Base-by-base conservation (phyloP, 805 yeast species). In the Cyberlindnera amylophila region DNA sequence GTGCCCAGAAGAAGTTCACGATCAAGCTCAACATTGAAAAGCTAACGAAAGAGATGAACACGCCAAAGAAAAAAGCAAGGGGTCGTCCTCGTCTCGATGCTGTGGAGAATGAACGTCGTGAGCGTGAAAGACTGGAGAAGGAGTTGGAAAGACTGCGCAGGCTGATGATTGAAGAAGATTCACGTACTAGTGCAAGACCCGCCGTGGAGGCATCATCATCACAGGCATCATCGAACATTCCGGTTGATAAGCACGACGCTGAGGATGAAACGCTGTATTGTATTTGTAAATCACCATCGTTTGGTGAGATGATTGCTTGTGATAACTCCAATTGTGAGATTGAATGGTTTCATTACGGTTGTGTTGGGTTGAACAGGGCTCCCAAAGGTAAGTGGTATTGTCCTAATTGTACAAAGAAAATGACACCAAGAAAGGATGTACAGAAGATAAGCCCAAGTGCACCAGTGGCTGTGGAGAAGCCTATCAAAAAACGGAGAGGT, bases 281-380 rank as follows among this genome's bases (percentile, higher is more conserved):
- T 49, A 39, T 65, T 12, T 79, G 85, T 46, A 58, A 66, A 5
- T 62, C 64, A 4, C 66, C 64, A 1, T 69, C 77, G 6, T 64
- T 56, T 42, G 97, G 97, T 1, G 77, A 76, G 39, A 91, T 91
- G 98, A 75, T 91, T 48, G 96, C 91, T 0, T 91, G 98, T 63
- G 97, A 90, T 59, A 79, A 86, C 52, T 71, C 71, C 3, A 72
- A 76, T 29, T 90, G 97, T 64, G 68, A 76, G 45, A 71, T 64
- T 29, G 88, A 81, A 55, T 85, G 93, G 95, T 86, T 82, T 58
- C 95, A 86, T 63, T 83, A 84, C 69, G 71, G 74, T 32, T 86
- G 95, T 65, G 82, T 85, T 30, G 87, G 86, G 0, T 64, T 85
- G 19, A 69, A 71, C 4, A 65, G 71, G 15, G 81, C 84, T 2